Evolutionary conservation across 495 filamentous ascomycete species (phyloP).

Genomic region (Aspergillus carlsbadensis): DNA sequence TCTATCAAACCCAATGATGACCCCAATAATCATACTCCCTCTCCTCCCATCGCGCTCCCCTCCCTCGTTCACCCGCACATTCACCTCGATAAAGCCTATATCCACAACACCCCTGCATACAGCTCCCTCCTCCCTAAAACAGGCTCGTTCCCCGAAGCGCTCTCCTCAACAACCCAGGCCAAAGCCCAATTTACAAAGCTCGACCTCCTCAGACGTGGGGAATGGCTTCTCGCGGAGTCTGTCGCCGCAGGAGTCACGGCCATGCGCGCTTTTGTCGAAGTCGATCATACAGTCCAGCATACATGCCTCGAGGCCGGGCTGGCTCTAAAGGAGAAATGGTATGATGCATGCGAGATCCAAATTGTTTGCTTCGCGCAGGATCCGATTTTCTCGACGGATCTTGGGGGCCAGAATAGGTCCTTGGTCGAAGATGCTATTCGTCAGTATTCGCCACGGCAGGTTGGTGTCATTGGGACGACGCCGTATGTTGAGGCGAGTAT

Average conservation of each 20-base stretch:
- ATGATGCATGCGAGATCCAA: slow-evolving; percentile 57
- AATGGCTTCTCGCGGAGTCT: slow-evolving; percentile 67
- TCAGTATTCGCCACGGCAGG: slow-evolving; percentile 19
- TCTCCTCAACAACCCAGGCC: slow-evolving; percentile 58
- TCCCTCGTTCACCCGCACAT: slow-evolving; percentile 73
- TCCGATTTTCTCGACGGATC: slow-evolving; percentile 58
- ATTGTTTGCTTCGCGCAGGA: slow-evolving; percentile 76
- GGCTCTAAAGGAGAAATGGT: slow-evolving; percentile 56
- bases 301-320: slow-evolving; percentile 60
- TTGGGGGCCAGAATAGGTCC: slow-evolving; percentile 44
- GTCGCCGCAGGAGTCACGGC: slow-evolving; percentile 64
- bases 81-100: slow-evolving; percentile 74
- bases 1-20: slow-evolving; percentile 33
- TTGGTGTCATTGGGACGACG: slow-evolving; percentile 66
- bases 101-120: slow-evolving; percentile 59
- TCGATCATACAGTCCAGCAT: slow-evolving; percentile 60
- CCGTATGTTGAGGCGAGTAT: slow-evolving; percentile 66
- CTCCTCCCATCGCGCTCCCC: slow-evolving; percentile 40
- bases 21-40: slow-evolving; percentile 7
- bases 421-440: slow-evolving; percentile 50
- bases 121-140: slow-evolving; percentile 55
- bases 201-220: slow-evolving; percentile 62
- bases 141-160: slow-evolving; percentile 67
- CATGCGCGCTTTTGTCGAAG: slow-evolving; percentile 73
- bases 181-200: slow-evolving; percentile 58